Conservation (phyloP, 2,329 filamentous ascomycete species). For the Sordariomycetes sp. region DNA sequence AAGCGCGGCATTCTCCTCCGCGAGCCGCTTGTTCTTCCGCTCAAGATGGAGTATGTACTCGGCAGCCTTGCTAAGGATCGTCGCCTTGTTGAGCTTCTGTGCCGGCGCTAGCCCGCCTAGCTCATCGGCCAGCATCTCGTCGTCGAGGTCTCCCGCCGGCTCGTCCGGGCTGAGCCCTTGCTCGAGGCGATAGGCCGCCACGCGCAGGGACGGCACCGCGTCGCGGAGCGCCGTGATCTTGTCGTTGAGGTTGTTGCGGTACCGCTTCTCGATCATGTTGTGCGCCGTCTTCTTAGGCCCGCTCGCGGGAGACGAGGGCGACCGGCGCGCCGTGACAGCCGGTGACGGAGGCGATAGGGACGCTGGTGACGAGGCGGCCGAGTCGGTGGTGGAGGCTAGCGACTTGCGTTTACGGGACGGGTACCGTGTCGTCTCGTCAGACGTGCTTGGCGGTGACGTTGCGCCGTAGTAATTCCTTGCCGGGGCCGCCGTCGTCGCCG, state of each 20-base stretch:
- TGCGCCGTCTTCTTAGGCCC: conserved; percentile 61
- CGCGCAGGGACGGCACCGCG: conserved; percentile 40
- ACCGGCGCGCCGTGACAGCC: neutral
- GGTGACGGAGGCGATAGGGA: conserved; percentile 10
- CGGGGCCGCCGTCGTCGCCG: neutral
- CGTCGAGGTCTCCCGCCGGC: conserved; percentile 6
- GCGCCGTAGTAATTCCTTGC: conserved; percentile 8
- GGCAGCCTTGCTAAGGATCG: conserved; percentile 24
- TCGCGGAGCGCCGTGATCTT: conserved; percentile 68
- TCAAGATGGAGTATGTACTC: conserved; percentile 23
- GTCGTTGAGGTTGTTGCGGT: conserved; percentile 72
- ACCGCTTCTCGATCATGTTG: conserved; percentile 78
- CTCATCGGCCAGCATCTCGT: conserved; percentile 11
- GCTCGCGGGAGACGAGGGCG: conserved; percentile 5
- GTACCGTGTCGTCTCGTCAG: neutral
- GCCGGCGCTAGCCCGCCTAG: conserved; percentile 17
- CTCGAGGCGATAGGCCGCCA: conserved; percentile 13
- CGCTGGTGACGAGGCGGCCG: conserved; percentile 9
- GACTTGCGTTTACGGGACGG: conserved; percentile 16
- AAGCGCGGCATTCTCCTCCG: conserved; percentile 17
- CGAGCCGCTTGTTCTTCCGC: conserved; percentile 17
- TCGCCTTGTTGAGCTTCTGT: conserved; percentile 28
- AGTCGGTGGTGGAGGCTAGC: conserved; percentile 11
- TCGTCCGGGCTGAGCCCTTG: conserved; percentile 9
- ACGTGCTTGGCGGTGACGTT: neutral